phyloP scores from a whole-genome alignment of 768 basidiomycete species.

The Termitomyces sp. region DNA sequence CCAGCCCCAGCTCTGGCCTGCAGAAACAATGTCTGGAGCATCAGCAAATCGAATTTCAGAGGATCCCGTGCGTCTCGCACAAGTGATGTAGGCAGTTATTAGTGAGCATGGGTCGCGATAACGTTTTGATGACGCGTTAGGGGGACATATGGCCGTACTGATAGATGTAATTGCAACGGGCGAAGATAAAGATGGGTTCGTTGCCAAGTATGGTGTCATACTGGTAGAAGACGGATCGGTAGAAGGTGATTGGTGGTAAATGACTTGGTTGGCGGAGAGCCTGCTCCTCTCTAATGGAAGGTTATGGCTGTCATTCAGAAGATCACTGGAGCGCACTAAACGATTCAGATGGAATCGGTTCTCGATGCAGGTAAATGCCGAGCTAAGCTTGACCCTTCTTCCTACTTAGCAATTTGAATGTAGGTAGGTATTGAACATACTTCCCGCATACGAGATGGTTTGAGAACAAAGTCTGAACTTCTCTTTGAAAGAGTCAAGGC shows the following conservation, averaged over 20 bases:
- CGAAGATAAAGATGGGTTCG: slow-evolving; percentile 18
- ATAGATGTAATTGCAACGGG: slow-evolving; percentile 13
- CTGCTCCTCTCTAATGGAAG: slow-evolving; percentile 21
- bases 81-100: slow-evolving; percentile 77
- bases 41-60: slow-evolving; percentile 82
- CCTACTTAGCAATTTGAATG: slow-evolving; percentile 78
- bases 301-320: slow-evolving; percentile 5
- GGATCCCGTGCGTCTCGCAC: slow-evolving; percentile 76
- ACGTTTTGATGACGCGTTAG: slow-evolving; percentile 53
- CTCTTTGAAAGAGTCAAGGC: slow-evolving; percentile 74
- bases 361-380: slow-evolving; percentile 86
- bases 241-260: slow-evolving; percentile 31
- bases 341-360: slow-evolving; percentile 72
- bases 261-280: slow-evolving; percentile 24
- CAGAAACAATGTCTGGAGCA: slow-evolving; percentile 78
- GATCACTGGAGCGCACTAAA: slow-evolving; percentile 42
- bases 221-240: slow-evolving; percentile 41
- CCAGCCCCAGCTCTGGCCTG: slow-evolving; percentile 94
- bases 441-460: slow-evolving; percentile 89
- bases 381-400: slow-evolving; percentile 75
- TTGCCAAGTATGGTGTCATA: slow-evolving; percentile 30
- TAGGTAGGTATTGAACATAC: slow-evolving; percentile 86
- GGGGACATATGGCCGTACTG: slow-evolving; percentile 38
- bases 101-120: slow-evolving; percentile 72
- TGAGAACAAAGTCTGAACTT: slow-evolving; percentile 80